Evolutionary conservation across 75 land plant species (phyloP), one percentile per base, ranked within the genome.

Genomic region (Chamaecyparis obtusa): DNA sequence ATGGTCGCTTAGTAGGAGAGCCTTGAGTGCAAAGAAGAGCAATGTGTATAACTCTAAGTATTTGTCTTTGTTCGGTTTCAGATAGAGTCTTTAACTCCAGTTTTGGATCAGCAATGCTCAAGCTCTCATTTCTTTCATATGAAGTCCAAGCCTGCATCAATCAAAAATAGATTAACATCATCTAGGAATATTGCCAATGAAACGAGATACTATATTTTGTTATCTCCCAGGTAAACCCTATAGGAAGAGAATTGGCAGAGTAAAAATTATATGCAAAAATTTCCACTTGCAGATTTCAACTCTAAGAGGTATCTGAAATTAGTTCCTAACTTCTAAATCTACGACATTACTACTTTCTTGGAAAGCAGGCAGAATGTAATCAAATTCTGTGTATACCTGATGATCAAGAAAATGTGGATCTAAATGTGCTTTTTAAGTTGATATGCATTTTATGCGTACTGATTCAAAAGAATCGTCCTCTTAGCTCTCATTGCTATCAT

Each of bases 1-100:
- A 3, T 36, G 93, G 93, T 17, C 93, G 82, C 86, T 84, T 80
- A 46, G 83, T 44, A n/a, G 89, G 82, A 3, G 81, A 60, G 11
- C 86, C 92, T 80, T 92, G 92, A 19, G 92, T 90, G 86, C 92
- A 92, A 6, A 92, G 85, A 7, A 92, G 86, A 15, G 90, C 92
- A 30, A 90, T 57, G 30, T 87, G 64, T 46, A 92, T 41, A 51
- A 90, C 86, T 71, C 88, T 84, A 9, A 64, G 49, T 2, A 87
- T 88, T 78, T 90, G 87, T 32, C 87, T 64, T 2, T 11, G 71
- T 17, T 64, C 85, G 13, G 85, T 90, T 3, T 55, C 85, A 43
- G 33, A 36, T 35, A 49, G 7, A 9, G 41, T 55, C 27, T 35
- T 19, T 17, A 55, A 36, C 21, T 33, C 39, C 48, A 89, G 19